A percentile compares a stretch with the other conserved stretches of the same genome.
These are phyloP conservation scores for Aspergillus sergii DNA, from an alignment of 2,329 filamentous ascomycete genomes.

Conservation along the genomic window DNA sequence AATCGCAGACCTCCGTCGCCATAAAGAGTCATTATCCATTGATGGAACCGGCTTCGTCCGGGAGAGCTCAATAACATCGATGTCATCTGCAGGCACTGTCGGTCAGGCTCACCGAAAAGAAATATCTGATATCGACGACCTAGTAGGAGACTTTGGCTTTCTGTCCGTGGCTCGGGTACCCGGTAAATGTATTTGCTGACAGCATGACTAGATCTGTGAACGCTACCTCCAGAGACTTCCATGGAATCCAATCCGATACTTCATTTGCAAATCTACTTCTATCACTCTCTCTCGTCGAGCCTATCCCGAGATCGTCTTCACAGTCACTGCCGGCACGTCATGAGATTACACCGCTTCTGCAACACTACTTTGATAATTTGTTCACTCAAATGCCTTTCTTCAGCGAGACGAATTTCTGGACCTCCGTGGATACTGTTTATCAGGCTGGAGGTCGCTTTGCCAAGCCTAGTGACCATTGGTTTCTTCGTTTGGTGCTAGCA, in stretches of 20 bases:
- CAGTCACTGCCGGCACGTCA: slow-evolving; percentile 73
- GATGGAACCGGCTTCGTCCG: slow-evolving; percentile 31
- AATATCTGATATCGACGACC: slow-evolving; percentile 82
- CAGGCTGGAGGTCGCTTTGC: slow-evolving; percentile 66
- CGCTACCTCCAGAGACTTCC: slow-evolving; percentile 91
- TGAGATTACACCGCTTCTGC: slow-evolving; percentile 68
- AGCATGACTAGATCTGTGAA: slow-evolving; percentile 72
- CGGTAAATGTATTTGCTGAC: slow-evolving; percentile 11
- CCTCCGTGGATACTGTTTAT: slow-evolving; percentile 80
- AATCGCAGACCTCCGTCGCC: slow-evolving; percentile 53
- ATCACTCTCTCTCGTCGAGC: slow-evolving; percentile 76
- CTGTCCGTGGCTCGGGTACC: slow-evolving; percentile 59
- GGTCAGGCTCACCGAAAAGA: slow-evolving; percentile 60
- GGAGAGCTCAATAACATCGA: slow-evolving; percentile 41
- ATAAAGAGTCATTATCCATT: slow-evolving; percentile 30
- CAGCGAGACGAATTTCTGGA: slow-evolving; percentile 75
- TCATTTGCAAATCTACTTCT: slow-evolving; percentile 88
- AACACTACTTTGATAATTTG: slow-evolving; percentile 83
- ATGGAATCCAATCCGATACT: slow-evolving; percentile 83
- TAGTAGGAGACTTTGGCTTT: slow-evolving; percentile 92
- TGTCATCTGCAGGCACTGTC: slow-evolving; percentile 29
- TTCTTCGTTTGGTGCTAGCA: slow-evolving; percentile 85
- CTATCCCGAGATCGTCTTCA: slow-evolving; percentile 62
- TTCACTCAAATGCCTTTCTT: slow-evolving; percentile 82
- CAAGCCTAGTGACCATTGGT: slow-evolving; percentile 74